Base-by-base conservation (phyloP, 108 stramenopile species). In the Aureococcus anophagefferens region DNA sequence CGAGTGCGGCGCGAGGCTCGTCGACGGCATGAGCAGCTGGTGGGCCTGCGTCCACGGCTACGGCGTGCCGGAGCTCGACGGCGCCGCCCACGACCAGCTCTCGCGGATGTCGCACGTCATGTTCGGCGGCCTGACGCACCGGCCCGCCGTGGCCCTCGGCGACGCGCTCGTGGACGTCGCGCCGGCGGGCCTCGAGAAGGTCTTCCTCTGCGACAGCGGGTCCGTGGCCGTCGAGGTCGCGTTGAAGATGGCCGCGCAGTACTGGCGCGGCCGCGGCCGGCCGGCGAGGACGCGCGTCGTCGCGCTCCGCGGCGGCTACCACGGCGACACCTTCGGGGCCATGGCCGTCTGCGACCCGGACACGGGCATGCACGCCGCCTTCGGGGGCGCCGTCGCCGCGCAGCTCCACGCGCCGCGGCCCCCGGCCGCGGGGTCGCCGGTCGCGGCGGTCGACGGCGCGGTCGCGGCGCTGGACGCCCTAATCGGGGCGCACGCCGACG, bases 171-270 rank as follows among this genome's bases (percentile, higher is more conserved):
- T 71, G 28, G 62, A 63, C 15, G n/a, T 62, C 25, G 32, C 70
- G 29, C 70, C 70, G 25, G 35, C 62, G 32, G 70, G 70, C 0
- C 34, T 71, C 33, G 63, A 71, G 51, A 88, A 89, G 74, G 84
- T 91, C 7, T 94, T 94, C 76, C 80, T 86, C 32, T 72, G 74
- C 68, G 90, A 91, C 75, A 89, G 86, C 18, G 93, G 93, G 30
- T 83, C 81, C 31, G 86, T 91, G 15, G 65, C 89, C 63, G 81
- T 91, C 31, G 93, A 94, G 74, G 90, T 91, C 9, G 89, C 93
- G 0, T 81, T 94, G 88, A 94, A 94, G 87, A 94, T 94, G 88
- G 90, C 93, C 18, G 66, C 91, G 59, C 91, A 91, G 74, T 94
- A 94, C 66, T 82, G 87, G 79, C 80, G 79, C 66, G 86, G 81